Evolutionary conservation across 495 filamentous ascomycete genomes (phyloP).

Genomic region (Rostrohypoxylon terebratum): DNA sequence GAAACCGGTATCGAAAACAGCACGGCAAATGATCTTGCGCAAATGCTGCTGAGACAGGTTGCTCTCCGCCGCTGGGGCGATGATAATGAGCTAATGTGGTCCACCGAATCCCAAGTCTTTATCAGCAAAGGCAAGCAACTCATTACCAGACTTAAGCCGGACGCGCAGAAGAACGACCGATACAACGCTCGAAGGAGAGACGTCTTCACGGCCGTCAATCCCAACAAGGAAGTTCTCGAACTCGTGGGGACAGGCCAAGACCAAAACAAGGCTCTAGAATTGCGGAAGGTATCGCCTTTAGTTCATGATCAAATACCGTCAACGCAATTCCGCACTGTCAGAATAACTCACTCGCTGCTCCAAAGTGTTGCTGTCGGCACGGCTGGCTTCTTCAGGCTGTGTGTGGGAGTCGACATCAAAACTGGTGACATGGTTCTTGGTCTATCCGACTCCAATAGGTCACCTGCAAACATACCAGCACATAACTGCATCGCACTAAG

Average conservation of each 20-base stretch:
- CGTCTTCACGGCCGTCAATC: not conserved
- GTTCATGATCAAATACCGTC: not conserved
- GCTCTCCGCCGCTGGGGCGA: slow-evolving; percentile 9
- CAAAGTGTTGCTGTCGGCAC: not conserved
- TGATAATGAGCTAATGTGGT: not conserved
- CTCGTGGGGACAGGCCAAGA: slow-evolving; percentile 1
- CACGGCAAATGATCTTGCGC: not conserved
- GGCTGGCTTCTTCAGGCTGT: not conserved
- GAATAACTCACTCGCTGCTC: slow-evolving; percentile 1
- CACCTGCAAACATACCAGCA: not conserved
- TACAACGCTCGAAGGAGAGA: slow-evolving; percentile 5
- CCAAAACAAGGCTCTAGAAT: not conserved
- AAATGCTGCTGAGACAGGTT: not conserved
- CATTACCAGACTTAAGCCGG: slow-evolving; percentile 1
- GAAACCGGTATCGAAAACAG: not conserved
- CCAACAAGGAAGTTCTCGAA: slow-evolving; percentile 1
- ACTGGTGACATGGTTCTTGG: not conserved
- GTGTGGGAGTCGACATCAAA: not conserved
- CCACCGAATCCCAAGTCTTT: slow-evolving; percentile 1
- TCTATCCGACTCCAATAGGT: slow-evolving; percentile 1
- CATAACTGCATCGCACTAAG: not conserved
- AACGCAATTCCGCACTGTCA: slow-evolving; percentile 5
- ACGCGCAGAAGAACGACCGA: slow-evolving; percentile 8
- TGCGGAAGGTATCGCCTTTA: slow-evolving; percentile 4
- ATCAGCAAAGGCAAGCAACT: not conserved